Percentiles rank a stretch among this genome's conserved stretches.
Conservation (phyloP, 2,329 filamentous ascomycete species). For the Herpotrichia juniperi region DNA sequence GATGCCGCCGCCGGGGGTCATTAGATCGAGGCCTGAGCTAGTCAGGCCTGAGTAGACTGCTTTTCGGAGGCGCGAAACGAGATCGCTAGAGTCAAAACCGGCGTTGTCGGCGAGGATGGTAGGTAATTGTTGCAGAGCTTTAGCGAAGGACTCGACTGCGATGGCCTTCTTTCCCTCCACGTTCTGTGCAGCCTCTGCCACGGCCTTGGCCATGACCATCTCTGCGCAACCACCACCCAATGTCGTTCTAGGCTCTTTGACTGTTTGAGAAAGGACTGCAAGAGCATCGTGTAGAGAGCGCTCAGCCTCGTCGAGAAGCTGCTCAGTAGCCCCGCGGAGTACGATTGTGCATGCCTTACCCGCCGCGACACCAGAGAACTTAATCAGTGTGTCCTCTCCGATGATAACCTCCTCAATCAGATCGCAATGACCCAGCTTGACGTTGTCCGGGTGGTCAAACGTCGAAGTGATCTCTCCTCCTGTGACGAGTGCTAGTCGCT, state of each 20-base stretch:
- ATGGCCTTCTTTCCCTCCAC: constrained; percentile 96
- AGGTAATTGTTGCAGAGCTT: constrained; percentile 88
- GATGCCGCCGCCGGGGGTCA: constrained; percentile 88
- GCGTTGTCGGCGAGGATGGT: constrained; percentile 98
- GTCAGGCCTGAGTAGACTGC: constrained; percentile 94
- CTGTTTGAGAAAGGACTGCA: constrained; percentile 94
- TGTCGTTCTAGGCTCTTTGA: constrained; percentile 91
- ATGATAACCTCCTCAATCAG: constrained; percentile 98
- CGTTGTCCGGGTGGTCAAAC: constrained; percentile 96
- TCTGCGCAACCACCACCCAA: constrained; percentile 95
- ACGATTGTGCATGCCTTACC: constrained; percentile 97
- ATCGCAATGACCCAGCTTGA: constrained; percentile 95
- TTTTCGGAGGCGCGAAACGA: constrained; percentile 89
- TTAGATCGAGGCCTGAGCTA: constrained; percentile 87
- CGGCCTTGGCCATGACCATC: constrained; percentile 99
- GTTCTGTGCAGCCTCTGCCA: constrained; percentile 90
- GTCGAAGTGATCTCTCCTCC: constrained; percentile 97
- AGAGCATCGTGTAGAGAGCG: constrained; percentile 94
- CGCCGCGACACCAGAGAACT: constrained; percentile 93
- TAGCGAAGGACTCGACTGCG: constrained; percentile 87
- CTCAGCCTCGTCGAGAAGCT: constrained; percentile 95
- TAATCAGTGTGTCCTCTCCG: constrained; percentile 95
- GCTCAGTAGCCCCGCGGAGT: constrained; percentile 92
- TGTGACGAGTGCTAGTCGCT: constrained; percentile 91
- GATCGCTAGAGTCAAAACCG: constrained; percentile 91